phyloP scores from a whole-genome alignment of 805 yeast species.

The Ogataea degrootiae region DNA sequence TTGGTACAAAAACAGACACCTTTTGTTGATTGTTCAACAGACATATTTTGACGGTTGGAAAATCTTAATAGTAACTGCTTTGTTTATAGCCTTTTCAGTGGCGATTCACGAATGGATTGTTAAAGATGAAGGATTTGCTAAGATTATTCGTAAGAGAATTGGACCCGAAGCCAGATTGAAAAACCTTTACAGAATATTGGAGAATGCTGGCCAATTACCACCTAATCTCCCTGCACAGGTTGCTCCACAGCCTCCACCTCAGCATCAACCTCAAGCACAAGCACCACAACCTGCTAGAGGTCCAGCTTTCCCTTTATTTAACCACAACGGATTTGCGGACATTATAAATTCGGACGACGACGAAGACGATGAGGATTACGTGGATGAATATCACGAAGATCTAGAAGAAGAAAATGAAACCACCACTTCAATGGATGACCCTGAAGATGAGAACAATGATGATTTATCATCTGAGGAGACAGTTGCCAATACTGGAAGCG shows the following conservation, averaged over 20 bases:
- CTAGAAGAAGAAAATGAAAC: not conserved
- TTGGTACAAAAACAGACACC: too few relatives aligned
- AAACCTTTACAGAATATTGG: constrained; percentile 19
- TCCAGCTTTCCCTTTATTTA: too few relatives aligned
- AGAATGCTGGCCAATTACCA: constrained; percentile 5
- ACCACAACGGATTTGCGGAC: too few relatives aligned
- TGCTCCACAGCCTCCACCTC: not conserved
- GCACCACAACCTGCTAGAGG: too few relatives aligned
- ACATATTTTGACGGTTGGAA: constrained; percentile 14
- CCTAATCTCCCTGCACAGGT: too few relatives aligned
- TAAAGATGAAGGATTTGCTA: constrained; percentile 62
- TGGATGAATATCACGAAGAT: not conserved
- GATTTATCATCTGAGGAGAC: not conserved
- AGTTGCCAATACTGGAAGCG: not conserved
- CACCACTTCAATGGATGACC: too few relatives aligned
- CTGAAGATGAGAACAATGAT: not conserved
- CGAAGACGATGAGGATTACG: too few relatives aligned
- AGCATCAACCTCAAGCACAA: not conserved
- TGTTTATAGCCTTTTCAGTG: constrained; percentile 14
- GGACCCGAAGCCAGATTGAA: constrained; percentile 50
- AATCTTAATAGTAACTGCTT: constrained; percentile 19
- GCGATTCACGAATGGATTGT: constrained; percentile 61
- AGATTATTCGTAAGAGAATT: constrained; percentile 51
- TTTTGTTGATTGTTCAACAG: constrained; percentile 2
- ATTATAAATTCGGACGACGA: too few relatives aligned